A percentile compares a stretch with the other conserved stretches of the same genome.
phyloP scores from a whole-genome alignment of 352 stramenopile species.

The Phytopythium vexans region DNA sequence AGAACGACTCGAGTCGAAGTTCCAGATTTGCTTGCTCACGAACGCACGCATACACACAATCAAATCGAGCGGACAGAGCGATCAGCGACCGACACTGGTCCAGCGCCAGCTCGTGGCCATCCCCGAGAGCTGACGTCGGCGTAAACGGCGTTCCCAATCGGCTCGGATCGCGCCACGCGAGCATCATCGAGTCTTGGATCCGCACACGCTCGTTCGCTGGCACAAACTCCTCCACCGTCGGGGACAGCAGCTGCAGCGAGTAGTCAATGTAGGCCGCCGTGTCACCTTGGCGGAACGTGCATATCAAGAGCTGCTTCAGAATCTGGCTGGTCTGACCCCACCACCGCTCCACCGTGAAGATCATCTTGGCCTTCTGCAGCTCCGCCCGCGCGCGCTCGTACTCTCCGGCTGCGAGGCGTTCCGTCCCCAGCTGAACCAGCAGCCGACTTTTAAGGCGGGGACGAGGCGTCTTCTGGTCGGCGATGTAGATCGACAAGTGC shows the following conservation, averaged over 20 bases:
- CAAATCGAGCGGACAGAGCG: slow-evolving; percentile 48
- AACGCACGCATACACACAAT: slow-evolving; percentile 63
- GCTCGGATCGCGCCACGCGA: slow-evolving; percentile 54
- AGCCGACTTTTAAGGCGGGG: slow-evolving; percentile 75
- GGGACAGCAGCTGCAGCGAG: slow-evolving; percentile 73
- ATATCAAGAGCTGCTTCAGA: slow-evolving; percentile 70
- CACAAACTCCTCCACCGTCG: slow-evolving; percentile 69
- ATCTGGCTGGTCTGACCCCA: slow-evolving; percentile 74
- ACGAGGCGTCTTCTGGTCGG: slow-evolving; percentile 58
- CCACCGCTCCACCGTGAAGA: slow-evolving; percentile 62
- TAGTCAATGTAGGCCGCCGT: slow-evolving; percentile 74
- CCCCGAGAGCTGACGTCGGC: slow-evolving; percentile 27
- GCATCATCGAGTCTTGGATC: slow-evolving; percentile 58
- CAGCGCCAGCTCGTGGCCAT: slow-evolving; percentile 42
- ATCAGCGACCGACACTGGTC: slow-evolving; percentile 56
- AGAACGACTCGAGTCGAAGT: slow-evolving; percentile 49
- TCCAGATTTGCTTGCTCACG: slow-evolving; percentile 55
- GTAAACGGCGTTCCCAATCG: slow-evolving; percentile 38
- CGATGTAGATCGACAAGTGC: slow-evolving; percentile 63
- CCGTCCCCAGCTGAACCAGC: slow-evolving; percentile 66
- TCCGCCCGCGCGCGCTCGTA: slow-evolving; percentile 63
- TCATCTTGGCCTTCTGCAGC: slow-evolving; percentile 65
- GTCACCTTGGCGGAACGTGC: slow-evolving; percentile 71
- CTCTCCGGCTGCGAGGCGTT: slow-evolving; percentile 67
- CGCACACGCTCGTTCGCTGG: slow-evolving; percentile 44